Evolutionary conservation across 257 asterid species (phyloP).

Genomic region (Salvia hispanica): DNA sequence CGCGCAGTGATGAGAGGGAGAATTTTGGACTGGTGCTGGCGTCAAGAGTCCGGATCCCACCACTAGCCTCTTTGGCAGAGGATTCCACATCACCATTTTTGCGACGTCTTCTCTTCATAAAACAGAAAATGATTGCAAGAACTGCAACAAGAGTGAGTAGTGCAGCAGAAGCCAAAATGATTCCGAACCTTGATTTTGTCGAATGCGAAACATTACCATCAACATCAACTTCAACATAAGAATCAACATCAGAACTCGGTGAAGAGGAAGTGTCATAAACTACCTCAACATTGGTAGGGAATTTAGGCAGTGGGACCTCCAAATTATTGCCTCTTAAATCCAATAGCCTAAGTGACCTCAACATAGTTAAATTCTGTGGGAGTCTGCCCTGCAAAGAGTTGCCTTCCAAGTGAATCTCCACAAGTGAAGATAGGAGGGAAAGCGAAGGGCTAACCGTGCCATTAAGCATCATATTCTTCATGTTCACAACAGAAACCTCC

Average conservation of each 20-base stretch:
- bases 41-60: slow-evolving; percentile 33
- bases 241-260: not conserved
- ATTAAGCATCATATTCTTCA: slow-evolving; percentile 55
- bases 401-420: slow-evolving; percentile 69
- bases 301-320: slow-evolving; percentile 62
- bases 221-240: too few relatives aligned
- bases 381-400: slow-evolving; percentile 62
- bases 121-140: slow-evolving; percentile 31
- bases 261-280: slow-evolving; percentile 26
- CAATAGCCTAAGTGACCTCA: slow-evolving; percentile 54
- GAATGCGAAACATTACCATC: slow-evolving; percentile 3
- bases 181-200: slow-evolving; percentile 14
- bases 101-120: slow-evolving; percentile 31
- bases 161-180: slow-evolving; percentile 36
- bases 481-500: slow-evolving; percentile 58
- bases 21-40: slow-evolving; percentile 42
- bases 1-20: slow-evolving; percentile 50
- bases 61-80: slow-evolving; percentile 29
- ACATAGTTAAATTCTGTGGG: slow-evolving; percentile 54
- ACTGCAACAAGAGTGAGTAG: slow-evolving; percentile 31
- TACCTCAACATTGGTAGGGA: slow-evolving; percentile 43
- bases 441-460: slow-evolving; percentile 76
- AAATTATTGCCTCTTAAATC: slow-evolving; percentile 57
- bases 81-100: slow-evolving; percentile 32
- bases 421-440: slow-evolving; percentile 49